A percentile compares a stretch with the other conserved stretches of the same genome.
Conservation (phyloP, 2,329 filamentous ascomycete species). For the Phialophora verrucosa region DNA sequence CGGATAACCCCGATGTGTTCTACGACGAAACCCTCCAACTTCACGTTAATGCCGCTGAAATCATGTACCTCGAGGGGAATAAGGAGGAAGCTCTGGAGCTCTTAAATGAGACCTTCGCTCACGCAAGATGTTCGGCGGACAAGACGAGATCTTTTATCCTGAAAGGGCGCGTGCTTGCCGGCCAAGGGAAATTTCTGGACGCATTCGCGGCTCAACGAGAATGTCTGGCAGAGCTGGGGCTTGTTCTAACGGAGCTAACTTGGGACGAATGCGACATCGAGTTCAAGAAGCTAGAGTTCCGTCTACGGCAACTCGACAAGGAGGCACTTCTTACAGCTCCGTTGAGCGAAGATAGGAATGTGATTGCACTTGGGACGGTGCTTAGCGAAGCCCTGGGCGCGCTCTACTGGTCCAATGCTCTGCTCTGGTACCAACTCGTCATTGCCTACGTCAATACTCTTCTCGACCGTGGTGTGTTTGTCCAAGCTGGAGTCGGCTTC, state of each 20-base stretch:
- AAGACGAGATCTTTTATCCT: constrained; percentile 85
- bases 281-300: constrained; percentile 68
- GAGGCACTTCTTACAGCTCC: constrained; percentile 48
- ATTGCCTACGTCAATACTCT: constrained; percentile 64
- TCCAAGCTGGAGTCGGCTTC: constrained; percentile 64
- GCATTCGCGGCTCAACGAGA: constrained; percentile 74
- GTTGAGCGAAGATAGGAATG: constrained; percentile 49
- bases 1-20: constrained; percentile 70
- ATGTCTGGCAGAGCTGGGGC: constrained; percentile 72
- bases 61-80: constrained; percentile 78
- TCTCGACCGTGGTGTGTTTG: constrained; percentile 60
- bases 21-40: constrained; percentile 86
- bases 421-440: constrained; percentile 65
- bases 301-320: constrained; percentile 64
- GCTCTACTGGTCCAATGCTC: constrained; percentile 65
- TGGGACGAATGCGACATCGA: constrained; percentile 78
- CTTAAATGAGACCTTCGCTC: constrained; percentile 71
- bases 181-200: constrained; percentile 71
- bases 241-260: constrained; percentile 68
- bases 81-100: constrained; percentile 70
- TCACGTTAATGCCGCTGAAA: constrained; percentile 79
- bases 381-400: constrained; percentile 64
- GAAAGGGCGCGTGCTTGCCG: constrained; percentile 76
- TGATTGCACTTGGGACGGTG: constrained; percentile 58
- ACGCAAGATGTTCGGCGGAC: constrained; percentile 74